phyloP scores from a whole-genome alignment of 805 yeast species.

The Candida sonorensis region DNA sequence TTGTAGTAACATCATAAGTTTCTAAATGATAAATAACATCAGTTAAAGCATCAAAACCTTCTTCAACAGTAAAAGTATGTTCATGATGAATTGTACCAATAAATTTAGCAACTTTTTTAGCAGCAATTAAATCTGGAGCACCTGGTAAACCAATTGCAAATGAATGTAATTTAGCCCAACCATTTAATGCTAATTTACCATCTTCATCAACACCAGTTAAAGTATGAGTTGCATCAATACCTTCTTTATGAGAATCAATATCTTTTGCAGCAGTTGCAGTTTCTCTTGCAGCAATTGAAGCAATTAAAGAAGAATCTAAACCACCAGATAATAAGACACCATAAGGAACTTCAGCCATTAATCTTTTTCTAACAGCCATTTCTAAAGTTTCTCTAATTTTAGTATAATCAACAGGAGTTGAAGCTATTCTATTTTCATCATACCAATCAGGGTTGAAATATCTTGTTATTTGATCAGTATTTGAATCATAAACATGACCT shows the following conservation, averaged over 20 bases:
- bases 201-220: constrained; percentile 88
- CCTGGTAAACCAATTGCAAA: constrained; percentile 96
- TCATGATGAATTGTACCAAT: constrained; percentile 97
- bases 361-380: constrained; percentile 94
- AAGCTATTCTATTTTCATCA: constrained; percentile 73
- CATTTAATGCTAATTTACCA: constrained; percentile 74
- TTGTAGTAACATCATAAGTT: constrained; percentile 97
- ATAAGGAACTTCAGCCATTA: constrained; percentile 99
- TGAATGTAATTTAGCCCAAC: constrained; percentile 81
- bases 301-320: constrained; percentile 92
- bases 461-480: constrained; percentile 77
- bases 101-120: constrained; percentile 91
- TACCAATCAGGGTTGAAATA: constrained; percentile 95
- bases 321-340: constrained; percentile 98
- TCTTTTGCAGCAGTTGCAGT: constrained; percentile 68
- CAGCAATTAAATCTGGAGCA: constrained; percentile 97
- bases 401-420: constrained; percentile 66
- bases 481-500: constrained; percentile 93
- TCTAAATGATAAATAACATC: constrained; percentile 96
- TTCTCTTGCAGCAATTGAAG: constrained; percentile 95
- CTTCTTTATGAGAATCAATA: constrained; percentile 35
- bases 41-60: constrained; percentile 90
- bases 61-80: constrained; percentile 94
- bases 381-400: constrained; percentile 76
- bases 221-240: constrained; percentile 56